Evolutionary conservation across 1,284 basidiomycete species (phyloP), one percentile per base, ranked within the genome.

Genomic region (Mixia osmundae): DNA sequence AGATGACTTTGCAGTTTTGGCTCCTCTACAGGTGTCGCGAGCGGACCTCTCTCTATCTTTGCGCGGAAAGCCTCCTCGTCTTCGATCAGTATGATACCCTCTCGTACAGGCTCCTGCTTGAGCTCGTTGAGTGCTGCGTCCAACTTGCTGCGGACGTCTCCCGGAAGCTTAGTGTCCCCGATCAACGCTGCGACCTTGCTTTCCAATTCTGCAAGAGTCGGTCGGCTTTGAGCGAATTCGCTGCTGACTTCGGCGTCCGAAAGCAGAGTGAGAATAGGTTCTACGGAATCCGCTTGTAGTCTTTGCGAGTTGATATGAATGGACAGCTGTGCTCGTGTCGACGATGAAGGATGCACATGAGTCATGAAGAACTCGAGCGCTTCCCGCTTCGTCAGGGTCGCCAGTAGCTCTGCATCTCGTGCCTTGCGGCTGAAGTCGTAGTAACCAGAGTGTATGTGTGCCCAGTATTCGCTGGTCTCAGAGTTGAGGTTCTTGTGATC

Each of bases 391-490:
- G 68, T 74, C 37, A 83, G 61, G 15, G 54, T 59, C 34, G 64
- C 55, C 35, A 89, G 57, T 8, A 68, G 52, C 21, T 64, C 63
- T 4, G 75, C 72, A 47, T 89, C 79, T 64, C 45, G 70, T 62
- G 32, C 67, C 72, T 75, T 49, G 12, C 51, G 49, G 32, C 65
- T 57, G 60, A 85, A 87, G 57, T 83, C 78, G 48, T 69, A 69
- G 49, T 74, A 76, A 11, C 76, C 71, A 31, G 66, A 69, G 39
- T 68, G 63, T 33, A 97, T 73, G 34, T 79, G 70, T 15, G 54
- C 50, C 64, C 72, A 74, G 52, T 72, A 80, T 41, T 61, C 55
- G 41, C 58, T 58, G n/a, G 61, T 39, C 58, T 78, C 75, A 47
- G 75, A 67, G 22, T 53, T 62, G 49, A 66, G 60, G 54, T 66